A percentile compares a stretch with the other conserved stretches of the same genome.
These are phyloP conservation scores for Sarocladiaceae sp. DNA, from an alignment of 2,329 filamentous ascomycete genomes.

Conservation along the genomic window DNA sequence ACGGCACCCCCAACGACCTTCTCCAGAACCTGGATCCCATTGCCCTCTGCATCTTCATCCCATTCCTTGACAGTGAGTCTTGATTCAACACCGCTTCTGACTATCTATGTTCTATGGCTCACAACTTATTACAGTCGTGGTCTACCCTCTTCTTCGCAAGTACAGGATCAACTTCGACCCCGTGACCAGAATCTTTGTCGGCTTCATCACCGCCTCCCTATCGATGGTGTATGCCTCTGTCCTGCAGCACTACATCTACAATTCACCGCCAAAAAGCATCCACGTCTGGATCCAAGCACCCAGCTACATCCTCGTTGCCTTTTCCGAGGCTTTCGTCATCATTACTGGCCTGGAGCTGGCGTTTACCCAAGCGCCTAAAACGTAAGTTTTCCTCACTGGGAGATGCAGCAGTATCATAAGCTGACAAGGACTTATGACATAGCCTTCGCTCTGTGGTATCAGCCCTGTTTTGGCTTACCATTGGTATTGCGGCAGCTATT, in stretches of 20 bases:
- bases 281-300: conserved; percentile 49
- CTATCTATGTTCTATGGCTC: background rate
- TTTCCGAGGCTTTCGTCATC: conserved; percentile 57
- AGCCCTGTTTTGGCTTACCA: conserved; percentile 54
- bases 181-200: conserved; percentile 59
- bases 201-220: conserved; percentile 48
- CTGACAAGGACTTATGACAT: background rate
- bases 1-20: conserved; percentile 64
- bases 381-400: conserved; percentile 5
- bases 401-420: too few species aligned
- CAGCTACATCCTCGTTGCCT: conserved; percentile 51
- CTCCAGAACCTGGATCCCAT: conserved; percentile 64
- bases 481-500: conserved; percentile 51
- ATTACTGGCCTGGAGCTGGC: conserved; percentile 68
- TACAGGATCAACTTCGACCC: conserved; percentile 55
- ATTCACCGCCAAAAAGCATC: conserved; percentile 35
- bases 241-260: conserved; percentile 55
- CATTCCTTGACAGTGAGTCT: conserved; percentile 45
- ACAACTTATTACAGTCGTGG: conserved; percentile 20
- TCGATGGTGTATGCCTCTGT: conserved; percentile 55
- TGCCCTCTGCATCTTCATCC: conserved; percentile 60
- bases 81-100: background rate
- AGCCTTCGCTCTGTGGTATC: conserved; percentile 60
- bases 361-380: conserved; percentile 60
- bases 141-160: conserved; percentile 57